These are phyloP conservation scores for Hericium rajendrae DNA, from an alignment of 768 basidiomycete species.

Conservation along the genomic window DNA sequence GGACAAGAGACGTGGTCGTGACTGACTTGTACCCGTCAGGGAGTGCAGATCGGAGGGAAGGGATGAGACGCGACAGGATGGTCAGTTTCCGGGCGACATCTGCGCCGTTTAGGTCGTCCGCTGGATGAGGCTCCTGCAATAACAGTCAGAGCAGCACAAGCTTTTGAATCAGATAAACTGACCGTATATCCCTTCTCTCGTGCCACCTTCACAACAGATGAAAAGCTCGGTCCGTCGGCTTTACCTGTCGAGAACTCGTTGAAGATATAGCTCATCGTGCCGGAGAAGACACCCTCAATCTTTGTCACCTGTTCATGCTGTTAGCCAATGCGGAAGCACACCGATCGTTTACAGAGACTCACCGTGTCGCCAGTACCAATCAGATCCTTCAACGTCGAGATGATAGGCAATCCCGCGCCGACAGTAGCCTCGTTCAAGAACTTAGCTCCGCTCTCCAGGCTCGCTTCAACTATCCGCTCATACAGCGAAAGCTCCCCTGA, in stretches of 20 bases:
- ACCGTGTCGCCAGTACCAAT: conserved; percentile 90
- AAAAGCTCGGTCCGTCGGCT: conserved; percentile 67
- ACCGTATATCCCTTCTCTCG: conserved; percentile 87
- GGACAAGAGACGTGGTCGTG: conserved; percentile 78
- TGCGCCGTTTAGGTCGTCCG: conserved; percentile 91
- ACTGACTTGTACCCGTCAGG: conserved; percentile 78
- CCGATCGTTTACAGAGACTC: conserved; percentile 8
- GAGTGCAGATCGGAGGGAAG: conserved; percentile 41
- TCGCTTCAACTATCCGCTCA: conserved; percentile 53
- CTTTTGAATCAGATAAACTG: too few relatives aligned
- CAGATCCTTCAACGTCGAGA: conserved; percentile 86
- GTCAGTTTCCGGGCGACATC: conserved; percentile 97
- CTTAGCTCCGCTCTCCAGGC: conserved; percentile 48
- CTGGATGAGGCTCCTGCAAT: conserved; percentile 90
- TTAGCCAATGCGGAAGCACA: neutral
- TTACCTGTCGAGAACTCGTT: conserved; percentile 81
- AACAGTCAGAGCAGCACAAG: neutral
- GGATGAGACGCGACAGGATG: conserved; percentile 80
- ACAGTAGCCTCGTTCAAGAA: conserved; percentile 88
- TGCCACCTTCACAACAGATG: conserved; percentile 79
- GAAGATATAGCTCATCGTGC: conserved; percentile 98
- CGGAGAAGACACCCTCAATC: conserved; percentile 96
- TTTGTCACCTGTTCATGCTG: conserved; percentile 51
- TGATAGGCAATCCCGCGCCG: conserved; percentile 89
- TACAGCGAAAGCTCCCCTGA: conserved; percentile 66